These are phyloP conservation scores for Micractinium sp. DNA, from an alignment of 139 green algal species.

Conservation along the genomic window DNA sequence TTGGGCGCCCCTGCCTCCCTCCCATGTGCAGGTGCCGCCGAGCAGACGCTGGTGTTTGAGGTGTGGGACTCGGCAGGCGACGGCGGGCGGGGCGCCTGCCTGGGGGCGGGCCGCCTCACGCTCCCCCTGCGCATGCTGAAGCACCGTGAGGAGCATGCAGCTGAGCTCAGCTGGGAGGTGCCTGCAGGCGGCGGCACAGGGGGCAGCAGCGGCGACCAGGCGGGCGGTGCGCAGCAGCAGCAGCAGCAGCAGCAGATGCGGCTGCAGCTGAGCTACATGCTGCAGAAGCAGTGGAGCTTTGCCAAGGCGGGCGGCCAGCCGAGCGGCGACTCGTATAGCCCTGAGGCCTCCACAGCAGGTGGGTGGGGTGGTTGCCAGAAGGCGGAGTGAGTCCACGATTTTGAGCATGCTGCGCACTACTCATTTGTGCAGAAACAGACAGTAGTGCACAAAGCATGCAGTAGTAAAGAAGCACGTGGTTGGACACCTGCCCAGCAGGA, in stretches of 20 bases:
- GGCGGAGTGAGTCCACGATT: neutral
- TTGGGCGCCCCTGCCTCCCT: too few species aligned
- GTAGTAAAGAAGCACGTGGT: too few species aligned
- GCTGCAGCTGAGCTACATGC: conserved; percentile 31
- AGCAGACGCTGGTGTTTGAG: conserved; percentile 44
- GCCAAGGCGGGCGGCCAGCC: conserved; percentile 11
- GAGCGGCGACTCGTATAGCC: too few species aligned
- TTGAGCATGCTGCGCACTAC: neutral
- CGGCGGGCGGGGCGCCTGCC: conserved; percentile 33
- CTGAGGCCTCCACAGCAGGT: conserved; percentile 13
- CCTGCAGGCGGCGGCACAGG: neutral
- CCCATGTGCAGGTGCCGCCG: too few species aligned
- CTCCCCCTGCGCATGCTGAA: conserved; percentile 22
- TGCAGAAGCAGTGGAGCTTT: conserved; percentile 32
- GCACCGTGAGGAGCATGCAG: conserved; percentile 30
- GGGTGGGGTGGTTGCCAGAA: neutral
- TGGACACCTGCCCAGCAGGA: neutral
- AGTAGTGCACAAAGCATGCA: too few species aligned
- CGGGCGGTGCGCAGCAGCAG: neutral
- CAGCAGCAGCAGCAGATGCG: neutral
- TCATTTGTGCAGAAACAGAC: too few species aligned
- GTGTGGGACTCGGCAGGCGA: conserved; percentile 51
- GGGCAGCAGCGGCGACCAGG: neutral
- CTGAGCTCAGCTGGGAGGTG: neutral
- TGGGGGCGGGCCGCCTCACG: conserved; percentile 32